Conservation (phyloP, 257 asterid species). For the Haberlea rhodopensis region DNA sequence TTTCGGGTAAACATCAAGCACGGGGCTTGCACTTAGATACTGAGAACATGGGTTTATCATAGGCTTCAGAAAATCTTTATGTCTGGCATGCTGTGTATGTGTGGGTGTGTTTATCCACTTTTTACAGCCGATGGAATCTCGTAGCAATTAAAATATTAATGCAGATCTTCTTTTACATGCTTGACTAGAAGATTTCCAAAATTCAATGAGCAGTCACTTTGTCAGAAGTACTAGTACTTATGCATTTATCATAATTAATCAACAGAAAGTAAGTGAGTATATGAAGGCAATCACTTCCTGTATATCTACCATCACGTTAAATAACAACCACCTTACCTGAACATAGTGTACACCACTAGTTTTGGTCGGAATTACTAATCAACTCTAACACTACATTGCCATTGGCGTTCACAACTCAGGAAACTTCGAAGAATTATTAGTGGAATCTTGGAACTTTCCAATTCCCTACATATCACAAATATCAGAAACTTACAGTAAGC, state of each 20-base stretch:
- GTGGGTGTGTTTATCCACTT: neutral
- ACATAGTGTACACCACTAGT: constrained; percentile 95
- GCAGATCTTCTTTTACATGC: neutral
- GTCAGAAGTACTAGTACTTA: neutral
- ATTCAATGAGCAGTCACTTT: neutral
- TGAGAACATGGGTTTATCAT: neutral
- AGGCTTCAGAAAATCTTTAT: neutral
- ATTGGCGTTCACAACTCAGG: constrained; percentile 72
- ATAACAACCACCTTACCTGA: constrained; percentile 58
- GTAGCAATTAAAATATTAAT: neutral
- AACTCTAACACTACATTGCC: constrained; percentile 83
- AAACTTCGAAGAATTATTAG: constrained; percentile 72
- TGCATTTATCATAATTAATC: neutral
- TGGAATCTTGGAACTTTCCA: constrained; percentile 77
- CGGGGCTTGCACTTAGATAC: too few species aligned
- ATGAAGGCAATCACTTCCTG: constrained; percentile 12
- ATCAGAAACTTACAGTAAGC: constrained; percentile 4
- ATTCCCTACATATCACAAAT: constrained; percentile 52
- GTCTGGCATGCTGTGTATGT: neutral
- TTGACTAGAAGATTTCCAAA: constrained; percentile 1
- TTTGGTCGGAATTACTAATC: constrained; percentile 83
- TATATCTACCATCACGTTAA: constrained; percentile 15
- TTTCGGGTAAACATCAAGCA: too few species aligned
- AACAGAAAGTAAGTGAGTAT: constrained; percentile 1
- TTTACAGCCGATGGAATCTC: neutral